Base-by-base conservation (phyloP, 2,329 filamentous ascomycete genomes). In the Fusarium keratoplasticum region DNA sequence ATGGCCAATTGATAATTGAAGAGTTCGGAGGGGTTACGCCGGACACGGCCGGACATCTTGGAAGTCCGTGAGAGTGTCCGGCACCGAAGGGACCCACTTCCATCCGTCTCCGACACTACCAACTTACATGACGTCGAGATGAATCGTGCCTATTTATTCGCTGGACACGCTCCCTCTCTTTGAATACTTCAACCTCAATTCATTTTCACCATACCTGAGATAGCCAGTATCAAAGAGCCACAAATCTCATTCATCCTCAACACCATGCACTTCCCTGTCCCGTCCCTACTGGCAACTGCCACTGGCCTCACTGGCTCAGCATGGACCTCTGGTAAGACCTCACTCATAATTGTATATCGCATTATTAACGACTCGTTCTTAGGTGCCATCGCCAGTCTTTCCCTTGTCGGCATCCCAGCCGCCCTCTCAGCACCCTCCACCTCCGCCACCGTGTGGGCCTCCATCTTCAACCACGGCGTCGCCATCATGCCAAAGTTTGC, bases 251-350 rank as follows among this genome's bases (percentile, higher is more conserved):
- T 2, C n/a, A 16, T 1, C 20, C 14, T n/a, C 20, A 11, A 40
- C 63, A 67, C 33, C 3, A 72, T 80, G 66, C 71, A 76, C n/a
- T 47, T 78, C 27, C 70, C 81, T 2, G 75, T 76, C 14, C 80
- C 80, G 2, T 75, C 81, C 8, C 77, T 83, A 18, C 27, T 83
- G 50, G 82, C 82, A 27, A 79, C 81, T 29, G 80, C 83, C 29
- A 82, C 80, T n/a, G 83, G 83, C 67, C 77, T 85, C 27, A 64
- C 82, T 33, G 81, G 82, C 40, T 83, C 83, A 20, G 80, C 81
- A 13, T 85, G 82, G 81, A 75, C 77, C 47, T 81, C 83, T 13
- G 83, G 83, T 83, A 74, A 68, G 67, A 16, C 18, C 2, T 18
- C 10, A 42, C 9, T 5, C 9, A 7, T 6, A 14, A 6, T 5